Evolutionary conservation across 441 rosid genomes (phyloP).

Genomic region (Croton setiger): DNA sequence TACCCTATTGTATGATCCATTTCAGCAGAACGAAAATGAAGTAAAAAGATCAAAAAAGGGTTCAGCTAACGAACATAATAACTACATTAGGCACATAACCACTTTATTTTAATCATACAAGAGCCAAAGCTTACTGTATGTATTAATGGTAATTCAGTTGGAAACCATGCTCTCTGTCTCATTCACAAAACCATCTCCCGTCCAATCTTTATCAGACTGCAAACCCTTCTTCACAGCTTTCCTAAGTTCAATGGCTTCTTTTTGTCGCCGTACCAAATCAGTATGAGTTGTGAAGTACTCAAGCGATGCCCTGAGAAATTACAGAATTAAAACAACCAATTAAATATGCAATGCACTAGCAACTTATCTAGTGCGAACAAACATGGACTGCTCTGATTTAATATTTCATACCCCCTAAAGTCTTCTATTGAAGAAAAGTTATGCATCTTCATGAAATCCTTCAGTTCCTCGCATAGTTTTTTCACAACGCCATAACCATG

Average conservation of each 20-base stretch:
- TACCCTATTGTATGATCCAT: neutral
- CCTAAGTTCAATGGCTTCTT: conserved; percentile 71
- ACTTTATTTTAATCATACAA: conserved; percentile 10
- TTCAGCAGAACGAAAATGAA: neutral
- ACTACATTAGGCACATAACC: conserved; percentile 3
- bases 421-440: conserved; percentile 80
- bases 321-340: neutral
- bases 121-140: conserved; percentile 8
- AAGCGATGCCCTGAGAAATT: conserved; percentile 56
- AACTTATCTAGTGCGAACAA: neutral
- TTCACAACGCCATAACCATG: conserved; percentile 91
- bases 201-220: conserved; percentile 97
- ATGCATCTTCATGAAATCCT: conserved; percentile 85
- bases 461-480: conserved; percentile 68
- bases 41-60: neutral
- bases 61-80: conserved; percentile 9
- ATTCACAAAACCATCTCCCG: conserved; percentile 90
- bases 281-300: conserved; percentile 87
- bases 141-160: conserved; percentile 42
- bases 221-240: conserved; percentile 70
- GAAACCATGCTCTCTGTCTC: conserved; percentile 98
- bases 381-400: neutral
- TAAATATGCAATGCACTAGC: neutral
- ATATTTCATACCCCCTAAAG: conserved; percentile 70
- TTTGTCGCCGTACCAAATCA: conserved; percentile 74